Evolutionary conservation across 192 early-diverging fungal genomes (phyloP).

Genomic region (Neocallimastix lanati): DNA sequence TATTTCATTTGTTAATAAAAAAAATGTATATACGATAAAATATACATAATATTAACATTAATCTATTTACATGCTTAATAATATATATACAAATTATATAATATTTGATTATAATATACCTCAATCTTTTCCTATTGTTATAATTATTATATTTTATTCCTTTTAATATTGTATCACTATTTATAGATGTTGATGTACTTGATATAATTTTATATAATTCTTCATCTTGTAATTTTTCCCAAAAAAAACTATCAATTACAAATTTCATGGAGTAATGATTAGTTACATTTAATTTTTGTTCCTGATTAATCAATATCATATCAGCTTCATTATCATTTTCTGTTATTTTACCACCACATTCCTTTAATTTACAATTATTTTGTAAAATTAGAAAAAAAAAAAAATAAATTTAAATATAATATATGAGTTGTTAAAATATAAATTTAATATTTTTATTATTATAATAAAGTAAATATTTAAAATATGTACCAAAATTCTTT

Average conservation of each 20-base stretch:
- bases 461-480: no score
- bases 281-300: background rate
- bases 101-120: no score
- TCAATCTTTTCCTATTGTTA: no score
- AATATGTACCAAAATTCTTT: background rate
- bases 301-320: background rate
- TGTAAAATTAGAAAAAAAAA: no score
- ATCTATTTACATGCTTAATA: no score
- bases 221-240: background rate
- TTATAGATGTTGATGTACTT: background rate
- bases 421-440: no score
- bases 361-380: background rate
- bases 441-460: no score
- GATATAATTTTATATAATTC: background rate
- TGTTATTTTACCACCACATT: background rate
- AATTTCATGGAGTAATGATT: background rate
- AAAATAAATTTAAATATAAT: background rate
- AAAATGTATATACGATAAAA: no score
- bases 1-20: no score
- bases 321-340: background rate
- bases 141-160: background rate
- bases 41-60: no score
- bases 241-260: background rate
- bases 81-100: no score
- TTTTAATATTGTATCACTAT: background rate